These are phyloP conservation scores for Ustilago trichophora DNA, from an alignment of 1,284 basidiomycete genomes.

Conservation along the genomic window DNA sequence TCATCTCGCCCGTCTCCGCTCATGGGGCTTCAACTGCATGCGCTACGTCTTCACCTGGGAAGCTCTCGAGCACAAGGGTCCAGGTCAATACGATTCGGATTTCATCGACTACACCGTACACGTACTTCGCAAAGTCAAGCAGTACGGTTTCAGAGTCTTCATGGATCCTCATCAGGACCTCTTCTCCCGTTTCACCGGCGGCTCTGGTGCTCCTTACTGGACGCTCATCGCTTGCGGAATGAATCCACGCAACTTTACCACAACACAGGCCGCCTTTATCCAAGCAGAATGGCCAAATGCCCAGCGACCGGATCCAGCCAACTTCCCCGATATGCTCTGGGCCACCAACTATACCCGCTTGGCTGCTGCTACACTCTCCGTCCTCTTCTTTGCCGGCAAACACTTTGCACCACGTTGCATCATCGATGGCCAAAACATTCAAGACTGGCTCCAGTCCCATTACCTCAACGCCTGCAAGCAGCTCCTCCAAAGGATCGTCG, in stretches of 20 bases:
- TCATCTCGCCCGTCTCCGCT: constrained; percentile 83
- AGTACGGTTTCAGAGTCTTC: constrained; percentile 89
- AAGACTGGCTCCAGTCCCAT: constrained; percentile 89
- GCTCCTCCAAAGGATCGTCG: constrained; percentile 78
- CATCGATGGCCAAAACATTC: constrained; percentile 91
- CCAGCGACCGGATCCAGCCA: constrained; percentile 74
- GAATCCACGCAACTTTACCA: constrained; percentile 82
- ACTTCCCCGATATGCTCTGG: constrained; percentile 92
- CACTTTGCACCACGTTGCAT: constrained; percentile 89
- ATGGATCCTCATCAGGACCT: constrained; percentile 97
- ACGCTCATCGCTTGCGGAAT: constrained; percentile 90
- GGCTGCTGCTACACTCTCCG: constrained; percentile 87
- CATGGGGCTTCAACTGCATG: constrained; percentile 95
- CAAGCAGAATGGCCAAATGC: constrained; percentile 85
- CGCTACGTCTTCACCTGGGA: constrained; percentile 95
- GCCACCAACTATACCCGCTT: constrained; percentile 92
- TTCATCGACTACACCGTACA: constrained; percentile 91
- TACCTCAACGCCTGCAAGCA: constrained; percentile 80
- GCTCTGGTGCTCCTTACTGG: constrained; percentile 96
- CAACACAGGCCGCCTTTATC: constrained; percentile 84
- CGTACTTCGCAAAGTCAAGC: constrained; percentile 87
- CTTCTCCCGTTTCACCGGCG: constrained; percentile 96
- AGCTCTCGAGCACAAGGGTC: constrained; percentile 88
- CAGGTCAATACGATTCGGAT: constrained; percentile 89
- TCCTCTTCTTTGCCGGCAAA: constrained; percentile 91